These are phyloP conservation scores for Hermanozyma aechmeae DNA, from an alignment of 805 yeast species.

Conservation along the genomic window DNA sequence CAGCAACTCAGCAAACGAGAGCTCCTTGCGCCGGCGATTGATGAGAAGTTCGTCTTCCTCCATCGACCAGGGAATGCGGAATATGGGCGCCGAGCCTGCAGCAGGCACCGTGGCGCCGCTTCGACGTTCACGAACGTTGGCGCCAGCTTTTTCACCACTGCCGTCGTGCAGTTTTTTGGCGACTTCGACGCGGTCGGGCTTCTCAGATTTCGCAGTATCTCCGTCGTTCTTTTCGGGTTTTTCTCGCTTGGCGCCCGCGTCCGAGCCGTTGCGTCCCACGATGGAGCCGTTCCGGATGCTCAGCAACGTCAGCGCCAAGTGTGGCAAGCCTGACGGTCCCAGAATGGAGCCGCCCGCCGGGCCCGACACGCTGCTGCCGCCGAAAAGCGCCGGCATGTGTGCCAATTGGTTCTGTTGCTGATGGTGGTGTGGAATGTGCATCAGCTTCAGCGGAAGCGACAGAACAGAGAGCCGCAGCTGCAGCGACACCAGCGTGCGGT, in stretches of 20 bases:
- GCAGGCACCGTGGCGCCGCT: no score
- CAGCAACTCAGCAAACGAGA: conserved; percentile 64
- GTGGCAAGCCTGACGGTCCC: conserved; percentile 25
- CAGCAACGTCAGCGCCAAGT: conserved; percentile 23
- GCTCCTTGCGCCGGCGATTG: conserved; percentile 44
- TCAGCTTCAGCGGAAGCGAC: conserved; percentile 34
- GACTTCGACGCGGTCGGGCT: no score
- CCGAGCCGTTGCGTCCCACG: conserved; percentile 9
- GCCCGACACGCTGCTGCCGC: conserved; percentile 32
- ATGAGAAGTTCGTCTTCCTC: conserved; percentile 69
- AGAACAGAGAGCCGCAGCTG: conserved; percentile 28
- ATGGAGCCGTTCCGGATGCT: conserved; percentile 33
- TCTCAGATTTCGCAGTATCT: no score
- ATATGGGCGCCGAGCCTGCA: conserved; percentile 15
- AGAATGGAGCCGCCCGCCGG: conserved; percentile 29
- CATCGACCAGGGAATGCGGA: conserved; percentile 37
- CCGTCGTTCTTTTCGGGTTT: no score
- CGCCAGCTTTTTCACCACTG: no score
- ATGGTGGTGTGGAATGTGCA: conserved; percentile 40
- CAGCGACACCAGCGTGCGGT: conserved; percentile 24
- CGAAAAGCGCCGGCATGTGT: conserved; percentile 34
- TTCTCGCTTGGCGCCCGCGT: no score
- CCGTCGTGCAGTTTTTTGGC: no score
- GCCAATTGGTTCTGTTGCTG: conserved; percentile 28
- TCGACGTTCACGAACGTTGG: no score